These are phyloP conservation scores for Ustulina deusta DNA, from an alignment of 2,329 filamentous ascomycete species.

Conservation along the genomic window DNA sequence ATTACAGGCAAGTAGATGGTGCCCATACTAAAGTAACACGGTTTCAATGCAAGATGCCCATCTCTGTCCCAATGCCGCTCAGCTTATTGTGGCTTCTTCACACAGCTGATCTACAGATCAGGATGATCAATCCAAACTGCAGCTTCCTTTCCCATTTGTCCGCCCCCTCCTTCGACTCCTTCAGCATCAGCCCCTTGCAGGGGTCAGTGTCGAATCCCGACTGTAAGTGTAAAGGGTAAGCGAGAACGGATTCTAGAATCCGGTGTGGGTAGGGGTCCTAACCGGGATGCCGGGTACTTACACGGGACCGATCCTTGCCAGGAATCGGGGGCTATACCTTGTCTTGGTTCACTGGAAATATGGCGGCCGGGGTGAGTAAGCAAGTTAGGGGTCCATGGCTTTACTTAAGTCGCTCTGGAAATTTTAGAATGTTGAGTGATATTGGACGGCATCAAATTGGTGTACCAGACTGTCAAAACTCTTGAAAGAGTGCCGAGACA, in stretches of 20 bases:
- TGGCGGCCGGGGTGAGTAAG: background rate
- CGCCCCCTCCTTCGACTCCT: background rate
- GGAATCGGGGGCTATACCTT: background rate
- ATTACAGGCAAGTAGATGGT: too few relatives aligned
- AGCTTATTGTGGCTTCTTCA: conserved; percentile 3
- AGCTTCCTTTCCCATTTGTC: background rate
- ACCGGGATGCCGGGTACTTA: background rate
- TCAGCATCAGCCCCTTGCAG: background rate
- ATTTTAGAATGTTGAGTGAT: background rate
- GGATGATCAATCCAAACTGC: conserved; percentile 14
- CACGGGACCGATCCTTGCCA: background rate
- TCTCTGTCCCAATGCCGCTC: background rate
- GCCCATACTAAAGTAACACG: background rate
- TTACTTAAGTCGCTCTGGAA: background rate
- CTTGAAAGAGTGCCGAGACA: background rate
- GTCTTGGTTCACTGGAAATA: background rate
- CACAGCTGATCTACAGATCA: background rate
- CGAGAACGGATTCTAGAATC: too few relatives aligned
- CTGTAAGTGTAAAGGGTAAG: too few relatives aligned
- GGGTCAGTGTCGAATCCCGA: too few relatives aligned
- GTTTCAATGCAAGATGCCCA: background rate
- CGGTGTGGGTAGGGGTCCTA: too few relatives aligned
- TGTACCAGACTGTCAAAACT: background rate
- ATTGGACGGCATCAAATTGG: background rate
- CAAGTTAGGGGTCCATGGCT: background rate